Conservation (phyloP, 768 basidiomycete genomes). For the Russula brevipes region DNA sequence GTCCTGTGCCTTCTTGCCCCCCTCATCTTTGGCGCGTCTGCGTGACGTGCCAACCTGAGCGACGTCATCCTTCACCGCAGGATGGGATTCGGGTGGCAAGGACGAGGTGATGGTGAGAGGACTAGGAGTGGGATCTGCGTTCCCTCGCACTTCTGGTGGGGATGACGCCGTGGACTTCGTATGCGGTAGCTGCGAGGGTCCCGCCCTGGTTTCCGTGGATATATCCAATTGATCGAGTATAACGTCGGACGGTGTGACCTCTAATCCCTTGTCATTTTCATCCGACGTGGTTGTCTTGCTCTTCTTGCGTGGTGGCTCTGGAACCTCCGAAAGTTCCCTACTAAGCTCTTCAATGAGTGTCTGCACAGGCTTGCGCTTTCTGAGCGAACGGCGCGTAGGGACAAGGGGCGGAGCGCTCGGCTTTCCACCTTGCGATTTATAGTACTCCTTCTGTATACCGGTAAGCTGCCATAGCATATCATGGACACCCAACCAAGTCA, state of each 20-base stretch:
- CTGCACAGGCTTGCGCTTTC: conserved; percentile 22
- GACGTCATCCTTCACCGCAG: conserved; percentile 11
- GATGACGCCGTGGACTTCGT: background rate
- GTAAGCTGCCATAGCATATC: conserved; percentile 26
- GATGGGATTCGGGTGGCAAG: conserved; percentile 12
- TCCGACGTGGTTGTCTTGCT: conserved; percentile 9
- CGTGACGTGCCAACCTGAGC: conserved; percentile 4
- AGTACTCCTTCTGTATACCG: conserved; percentile 22
- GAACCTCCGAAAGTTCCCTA: conserved; percentile 15
- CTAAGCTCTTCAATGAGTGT: conserved; percentile 5
- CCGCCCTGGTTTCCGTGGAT: conserved; percentile 1
- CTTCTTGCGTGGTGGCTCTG: conserved; percentile 23
- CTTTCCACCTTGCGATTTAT: conserved; percentile 15
- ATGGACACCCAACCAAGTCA: conserved; percentile 21
- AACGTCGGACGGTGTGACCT: background rate
- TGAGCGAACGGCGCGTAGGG: conserved; percentile 19
- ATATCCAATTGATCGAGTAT: background rate
- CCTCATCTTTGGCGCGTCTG: conserved; percentile 7
- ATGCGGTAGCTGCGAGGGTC: background rate
- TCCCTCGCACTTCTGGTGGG: conserved; percentile 1
- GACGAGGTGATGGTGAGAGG: conserved; percentile 22
- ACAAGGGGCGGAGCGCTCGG: background rate
- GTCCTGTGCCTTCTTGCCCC: conserved; percentile 3
- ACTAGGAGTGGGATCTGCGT: conserved; percentile 18
- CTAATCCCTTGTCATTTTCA: conserved; percentile 8